Evolutionary conservation across 768 basidiomycete species (phyloP).

Genomic region (Thelephora ganbajun): DNA sequence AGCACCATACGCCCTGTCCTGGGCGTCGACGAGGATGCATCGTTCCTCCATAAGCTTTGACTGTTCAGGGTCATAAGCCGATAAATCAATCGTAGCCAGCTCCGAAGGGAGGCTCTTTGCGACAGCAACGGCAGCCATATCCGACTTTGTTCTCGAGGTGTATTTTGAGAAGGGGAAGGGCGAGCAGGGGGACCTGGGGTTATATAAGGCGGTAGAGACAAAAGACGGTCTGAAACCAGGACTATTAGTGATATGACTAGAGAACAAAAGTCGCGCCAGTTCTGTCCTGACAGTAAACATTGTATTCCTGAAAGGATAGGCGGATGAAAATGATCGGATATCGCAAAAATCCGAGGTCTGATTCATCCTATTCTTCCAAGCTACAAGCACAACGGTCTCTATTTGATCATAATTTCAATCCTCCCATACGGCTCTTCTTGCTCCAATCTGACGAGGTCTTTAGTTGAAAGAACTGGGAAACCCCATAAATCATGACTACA

Average conservation of each 20-base stretch:
- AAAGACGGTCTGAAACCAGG: too few relatives aligned
- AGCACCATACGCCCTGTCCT: conserved; percentile 75
- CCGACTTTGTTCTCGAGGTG: conserved; percentile 6
- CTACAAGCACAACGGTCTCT: conserved; percentile 4
- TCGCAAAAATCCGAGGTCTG: too few relatives aligned
- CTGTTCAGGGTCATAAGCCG: conserved; percentile 80
- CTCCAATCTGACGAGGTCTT: conserved; percentile 46
- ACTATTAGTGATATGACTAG: background rate
- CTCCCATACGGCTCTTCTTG: conserved; percentile 49
- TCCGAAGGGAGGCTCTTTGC: conserved; percentile 47
- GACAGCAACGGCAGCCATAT: conserved; percentile 27
- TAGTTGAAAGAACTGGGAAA: conserved; percentile 57
- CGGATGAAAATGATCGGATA: too few relatives aligned
- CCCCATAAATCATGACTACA: background rate
- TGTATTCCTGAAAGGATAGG: too few relatives aligned
- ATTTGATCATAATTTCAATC: conserved; percentile 28
- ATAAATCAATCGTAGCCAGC: conserved; percentile 65
- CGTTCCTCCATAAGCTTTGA: conserved; percentile 92
- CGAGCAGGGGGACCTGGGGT: background rate
- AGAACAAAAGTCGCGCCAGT: background rate
- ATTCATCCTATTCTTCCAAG: too few relatives aligned
- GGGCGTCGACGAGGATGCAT: conserved; percentile 83
- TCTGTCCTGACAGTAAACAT: too few relatives aligned
- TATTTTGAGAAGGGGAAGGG: conserved; percentile 2
- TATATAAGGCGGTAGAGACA: too few relatives aligned